phyloP scores from a whole-genome alignment of 768 basidiomycete species.

The Cyathus striatus region DNA sequence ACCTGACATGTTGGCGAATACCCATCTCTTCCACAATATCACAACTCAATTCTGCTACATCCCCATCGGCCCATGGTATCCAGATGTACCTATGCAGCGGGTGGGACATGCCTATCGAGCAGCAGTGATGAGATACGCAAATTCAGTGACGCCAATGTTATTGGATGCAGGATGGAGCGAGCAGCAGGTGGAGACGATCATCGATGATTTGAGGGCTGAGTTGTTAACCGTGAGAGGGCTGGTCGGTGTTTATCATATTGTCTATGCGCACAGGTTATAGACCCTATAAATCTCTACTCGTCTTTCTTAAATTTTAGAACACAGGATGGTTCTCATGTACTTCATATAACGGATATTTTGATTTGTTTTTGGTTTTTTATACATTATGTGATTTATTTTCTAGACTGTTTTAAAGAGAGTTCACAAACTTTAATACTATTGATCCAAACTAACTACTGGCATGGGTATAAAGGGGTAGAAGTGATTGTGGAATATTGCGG shows the following conservation, averaged over 20 bases:
- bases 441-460: too few relatives aligned
- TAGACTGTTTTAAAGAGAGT: too few relatives aligned
- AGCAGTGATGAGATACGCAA: constrained; percentile 35
- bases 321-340: too few relatives aligned
- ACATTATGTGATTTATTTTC: too few relatives aligned
- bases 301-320: too few relatives aligned
- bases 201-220: constrained; percentile 41
- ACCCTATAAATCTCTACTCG: too few relatives aligned
- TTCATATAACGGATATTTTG: too few relatives aligned
- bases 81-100: constrained; percentile 20
- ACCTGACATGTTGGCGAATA: constrained; percentile 27
- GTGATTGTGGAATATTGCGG: too few relatives aligned
- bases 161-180: constrained; percentile 29
- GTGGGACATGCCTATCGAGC: constrained; percentile 40
- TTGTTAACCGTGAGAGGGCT: constrained; percentile 41
- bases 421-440: too few relatives aligned
- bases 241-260: constrained; percentile 42
- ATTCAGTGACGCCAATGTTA: constrained; percentile 46
- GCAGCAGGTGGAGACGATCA: constrained; percentile 30
- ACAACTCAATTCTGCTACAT: constrained; percentile 27
- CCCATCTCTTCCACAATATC: constrained; percentile 37
- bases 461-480: too few relatives aligned
- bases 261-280: constrained; percentile 35
- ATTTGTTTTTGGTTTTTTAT: too few relatives aligned
- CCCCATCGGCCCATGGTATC: constrained; percentile 55